Percentiles rank a stretch among this genome's conserved stretches.
Conservation (phyloP, 2,329 filamentous ascomycete genomes). For the Sarocladium strictum region DNA sequence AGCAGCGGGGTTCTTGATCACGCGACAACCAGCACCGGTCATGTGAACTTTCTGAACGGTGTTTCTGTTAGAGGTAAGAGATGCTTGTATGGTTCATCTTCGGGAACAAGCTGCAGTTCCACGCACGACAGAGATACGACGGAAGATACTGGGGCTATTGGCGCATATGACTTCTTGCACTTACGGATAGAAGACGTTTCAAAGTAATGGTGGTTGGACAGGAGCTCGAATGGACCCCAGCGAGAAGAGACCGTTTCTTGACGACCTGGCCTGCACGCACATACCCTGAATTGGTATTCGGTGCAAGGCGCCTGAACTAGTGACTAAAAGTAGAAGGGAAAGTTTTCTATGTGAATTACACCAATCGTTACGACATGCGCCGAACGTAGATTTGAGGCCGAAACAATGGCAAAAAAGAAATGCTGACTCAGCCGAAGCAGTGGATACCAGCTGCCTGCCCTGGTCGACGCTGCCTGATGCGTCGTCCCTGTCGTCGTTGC, state of each 20-base stretch:
- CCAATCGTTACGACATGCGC: too few species aligned
- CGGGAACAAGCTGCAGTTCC: too few species aligned
- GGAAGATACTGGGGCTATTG: neutral
- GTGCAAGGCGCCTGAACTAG: too few species aligned
- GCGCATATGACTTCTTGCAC: neutral
- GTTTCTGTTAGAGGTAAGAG: slow-evolving; percentile 5
- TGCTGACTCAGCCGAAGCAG: neutral
- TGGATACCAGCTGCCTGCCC: neutral
- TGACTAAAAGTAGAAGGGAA: too few species aligned
- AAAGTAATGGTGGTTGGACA: too few species aligned
- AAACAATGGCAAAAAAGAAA: neutral
- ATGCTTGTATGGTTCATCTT: too few species aligned
- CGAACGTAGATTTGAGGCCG: too few species aligned
- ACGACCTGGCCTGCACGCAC: too few species aligned
- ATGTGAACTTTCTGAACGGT: neutral
- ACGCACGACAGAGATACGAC: neutral
- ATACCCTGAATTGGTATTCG: too few species aligned
- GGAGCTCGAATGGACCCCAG: neutral
- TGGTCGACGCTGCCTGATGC: neutral
- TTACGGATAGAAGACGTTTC: neutral
- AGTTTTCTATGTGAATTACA: too few species aligned
- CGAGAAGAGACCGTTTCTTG: neutral
- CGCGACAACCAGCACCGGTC: neutral
- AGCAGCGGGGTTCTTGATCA: neutral
- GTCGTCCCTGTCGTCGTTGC: neutral